Conservation (phyloP, 2,329 filamentous ascomycete species). For the Alternaria postmessia region DNA sequence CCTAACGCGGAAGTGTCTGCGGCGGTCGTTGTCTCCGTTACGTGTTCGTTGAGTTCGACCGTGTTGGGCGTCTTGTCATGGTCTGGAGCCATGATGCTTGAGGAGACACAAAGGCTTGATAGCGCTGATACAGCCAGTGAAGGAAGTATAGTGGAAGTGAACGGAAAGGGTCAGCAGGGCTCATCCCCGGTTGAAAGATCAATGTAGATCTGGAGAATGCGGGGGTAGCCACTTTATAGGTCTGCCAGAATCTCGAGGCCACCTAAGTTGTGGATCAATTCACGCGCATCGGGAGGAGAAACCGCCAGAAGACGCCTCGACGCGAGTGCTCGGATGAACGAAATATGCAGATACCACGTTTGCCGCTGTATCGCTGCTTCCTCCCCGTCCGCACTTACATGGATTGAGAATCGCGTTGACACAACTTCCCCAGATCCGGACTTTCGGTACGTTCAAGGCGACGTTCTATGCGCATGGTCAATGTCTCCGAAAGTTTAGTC, state of each 20-base stretch:
- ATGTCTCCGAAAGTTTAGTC: not conserved
- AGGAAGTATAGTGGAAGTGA: not conserved
- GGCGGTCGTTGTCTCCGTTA: slow-evolving; percentile 2
- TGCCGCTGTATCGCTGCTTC: not conserved
- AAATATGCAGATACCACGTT: not conserved
- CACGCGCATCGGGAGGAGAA: not conserved
- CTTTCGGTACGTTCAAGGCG: not conserved
- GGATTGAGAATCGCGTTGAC: not conserved
- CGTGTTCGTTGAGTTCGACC: slow-evolving; percentile 27
- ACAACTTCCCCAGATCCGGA: not conserved
- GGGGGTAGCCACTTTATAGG: not conserved
- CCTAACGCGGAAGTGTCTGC: slow-evolving; percentile 23
- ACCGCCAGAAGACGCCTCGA: not conserved
- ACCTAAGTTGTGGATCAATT: not conserved
- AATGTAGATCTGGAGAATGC: not conserved
- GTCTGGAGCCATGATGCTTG: not conserved
- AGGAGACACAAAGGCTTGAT: not conserved
- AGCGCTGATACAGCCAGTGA: not conserved
- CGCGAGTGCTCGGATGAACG: not conserved
- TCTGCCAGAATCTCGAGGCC: not conserved
- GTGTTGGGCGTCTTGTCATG: not conserved
- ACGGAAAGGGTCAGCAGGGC: not conserved
- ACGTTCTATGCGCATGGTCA: not conserved
- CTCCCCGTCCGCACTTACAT: not conserved
- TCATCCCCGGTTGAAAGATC: not conserved